Evolutionary conservation across 164 flowering plant species (phyloP).

Genomic region (Litsea cubeba): DNA sequence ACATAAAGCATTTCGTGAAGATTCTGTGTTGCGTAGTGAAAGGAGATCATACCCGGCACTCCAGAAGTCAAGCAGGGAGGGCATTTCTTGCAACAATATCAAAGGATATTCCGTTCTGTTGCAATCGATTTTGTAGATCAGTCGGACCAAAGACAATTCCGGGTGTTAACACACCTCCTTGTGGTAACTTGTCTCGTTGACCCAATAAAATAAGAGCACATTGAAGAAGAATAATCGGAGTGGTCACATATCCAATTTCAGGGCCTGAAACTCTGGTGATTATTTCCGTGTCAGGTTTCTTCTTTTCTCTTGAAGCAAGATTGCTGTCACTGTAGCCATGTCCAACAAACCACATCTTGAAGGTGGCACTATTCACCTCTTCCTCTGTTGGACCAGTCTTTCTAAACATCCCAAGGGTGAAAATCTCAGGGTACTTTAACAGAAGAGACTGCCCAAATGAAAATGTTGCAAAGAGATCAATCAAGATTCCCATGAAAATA

Average conservation of each 20-base stretch:
- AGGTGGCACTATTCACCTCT: conserved; percentile 73
- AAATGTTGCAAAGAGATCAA: conserved; percentile 49
- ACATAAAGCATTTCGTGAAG: too few species aligned
- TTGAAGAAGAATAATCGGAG: conserved; percentile 74
- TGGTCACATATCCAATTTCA: conserved; percentile 89
- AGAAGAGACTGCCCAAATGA: conserved; percentile 82
- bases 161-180: conserved; percentile 77
- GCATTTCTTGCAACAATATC: conserved; percentile 58
- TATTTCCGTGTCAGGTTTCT: conserved; percentile 66
- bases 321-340: conserved; percentile 53
- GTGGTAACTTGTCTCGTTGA: conserved; percentile 58
- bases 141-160: conserved; percentile 91
- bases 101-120: conserved; percentile 78
- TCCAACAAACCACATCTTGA: conserved; percentile 89
- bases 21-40: too few species aligned
- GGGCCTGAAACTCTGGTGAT: conserved; percentile 85
- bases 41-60: not conserved
- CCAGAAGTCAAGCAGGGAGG: conserved; percentile 17
- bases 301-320: conserved; percentile 29
- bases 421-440: conserved; percentile 65
- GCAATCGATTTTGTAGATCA: conserved; percentile 77
- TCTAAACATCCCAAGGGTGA: conserved; percentile 76
- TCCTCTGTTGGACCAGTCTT: conserved; percentile 87
- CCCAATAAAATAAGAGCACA: conserved; percentile 66
- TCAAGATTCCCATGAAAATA: conserved; percentile 45